These are phyloP conservation scores for Neophaeococcomyces mojaviensis DNA, from an alignment of 2,329 filamentous ascomycete species.

Conservation along the genomic window DNA sequence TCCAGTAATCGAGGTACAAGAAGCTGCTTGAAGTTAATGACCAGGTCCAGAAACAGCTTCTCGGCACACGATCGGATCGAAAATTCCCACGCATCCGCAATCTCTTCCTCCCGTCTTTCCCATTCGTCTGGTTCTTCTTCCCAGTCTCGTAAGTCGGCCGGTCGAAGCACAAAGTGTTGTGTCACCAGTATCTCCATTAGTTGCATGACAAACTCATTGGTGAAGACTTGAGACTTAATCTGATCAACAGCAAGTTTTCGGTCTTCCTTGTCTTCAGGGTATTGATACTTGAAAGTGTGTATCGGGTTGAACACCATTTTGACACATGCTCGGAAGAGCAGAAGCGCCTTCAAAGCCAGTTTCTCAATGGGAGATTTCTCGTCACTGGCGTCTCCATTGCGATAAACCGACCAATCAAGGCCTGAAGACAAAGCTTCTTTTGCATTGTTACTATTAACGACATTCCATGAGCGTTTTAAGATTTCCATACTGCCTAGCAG, in stretches of 20 bases:
- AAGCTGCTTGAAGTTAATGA: conserved; percentile 78
- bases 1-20: conserved; percentile 70
- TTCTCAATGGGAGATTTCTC: conserved; percentile 61
- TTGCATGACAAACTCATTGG: conserved; percentile 66
- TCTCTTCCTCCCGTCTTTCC: conserved; percentile 81
- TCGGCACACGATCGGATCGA: conserved; percentile 88
- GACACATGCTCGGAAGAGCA: conserved; percentile 73
- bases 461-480: conserved; percentile 74
- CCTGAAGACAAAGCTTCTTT: conserved; percentile 15
- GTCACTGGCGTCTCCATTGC: conserved; percentile 41
- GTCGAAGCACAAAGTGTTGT: conserved; percentile 78
- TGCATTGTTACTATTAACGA: conserved; percentile 52
- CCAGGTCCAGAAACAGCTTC: conserved; percentile 83
- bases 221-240: conserved; percentile 68
- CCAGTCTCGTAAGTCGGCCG: conserved; percentile 82
- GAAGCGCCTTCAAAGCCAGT: conserved; percentile 72
- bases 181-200: conserved; percentile 81
- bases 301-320: conserved; percentile 75
- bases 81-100: conserved; percentile 82
- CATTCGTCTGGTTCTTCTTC: conserved; percentile 91
- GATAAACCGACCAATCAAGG: conserved; percentile 32
- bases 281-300: conserved; percentile 77
- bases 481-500: conserved; percentile 70
- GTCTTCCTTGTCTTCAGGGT: conserved; percentile 66
- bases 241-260: conserved; percentile 60